Conservation (phyloP, 2,329 filamentous ascomycete genomes). For the Keithomyces neogunnii region DNA sequence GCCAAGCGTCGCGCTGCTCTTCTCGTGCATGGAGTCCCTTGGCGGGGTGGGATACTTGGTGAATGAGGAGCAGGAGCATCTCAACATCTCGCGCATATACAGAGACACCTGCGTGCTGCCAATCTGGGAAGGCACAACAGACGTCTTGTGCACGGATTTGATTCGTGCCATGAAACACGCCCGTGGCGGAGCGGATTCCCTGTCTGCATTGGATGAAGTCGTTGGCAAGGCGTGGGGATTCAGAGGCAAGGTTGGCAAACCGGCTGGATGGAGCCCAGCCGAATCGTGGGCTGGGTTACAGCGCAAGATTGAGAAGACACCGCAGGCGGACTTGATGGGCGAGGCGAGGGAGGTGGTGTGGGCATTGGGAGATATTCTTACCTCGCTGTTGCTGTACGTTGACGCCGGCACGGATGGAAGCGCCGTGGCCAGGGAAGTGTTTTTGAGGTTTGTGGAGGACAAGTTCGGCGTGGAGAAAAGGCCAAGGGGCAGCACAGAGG, state of each 20-base stretch:
- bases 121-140: constrained; percentile 68
- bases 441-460: constrained; percentile 27
- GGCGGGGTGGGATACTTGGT: constrained; percentile 60
- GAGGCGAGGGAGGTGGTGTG: constrained; percentile 38
- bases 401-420: constrained; percentile 30
- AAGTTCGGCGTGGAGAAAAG: constrained; percentile 13
- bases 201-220: constrained; percentile 35
- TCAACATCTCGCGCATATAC: constrained; percentile 59
- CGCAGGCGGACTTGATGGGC: constrained; percentile 31
- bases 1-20: constrained; percentile 38
- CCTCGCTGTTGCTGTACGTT: constrained; percentile 32
- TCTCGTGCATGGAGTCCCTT: constrained; percentile 53
- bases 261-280: constrained; percentile 20
- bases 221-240: constrained; percentile 19
- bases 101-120: constrained; percentile 55
- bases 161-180: constrained; percentile 39
- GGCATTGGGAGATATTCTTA: constrained; percentile 33
- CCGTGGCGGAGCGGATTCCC: constrained; percentile 23
- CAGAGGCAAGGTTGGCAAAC: constrained; percentile 15
- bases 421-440: constrained; percentile 28
- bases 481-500: constrained; percentile 10
- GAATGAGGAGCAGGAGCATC: constrained; percentile 52
- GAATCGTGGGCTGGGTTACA: constrained; percentile 32
- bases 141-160: constrained; percentile 53
- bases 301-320: constrained; percentile 22